Percentiles rank a stretch among this genome's conserved stretches.
Conservation (phyloP, 2,329 filamentous ascomycete genomes). For the Periconia digitata region DNA sequence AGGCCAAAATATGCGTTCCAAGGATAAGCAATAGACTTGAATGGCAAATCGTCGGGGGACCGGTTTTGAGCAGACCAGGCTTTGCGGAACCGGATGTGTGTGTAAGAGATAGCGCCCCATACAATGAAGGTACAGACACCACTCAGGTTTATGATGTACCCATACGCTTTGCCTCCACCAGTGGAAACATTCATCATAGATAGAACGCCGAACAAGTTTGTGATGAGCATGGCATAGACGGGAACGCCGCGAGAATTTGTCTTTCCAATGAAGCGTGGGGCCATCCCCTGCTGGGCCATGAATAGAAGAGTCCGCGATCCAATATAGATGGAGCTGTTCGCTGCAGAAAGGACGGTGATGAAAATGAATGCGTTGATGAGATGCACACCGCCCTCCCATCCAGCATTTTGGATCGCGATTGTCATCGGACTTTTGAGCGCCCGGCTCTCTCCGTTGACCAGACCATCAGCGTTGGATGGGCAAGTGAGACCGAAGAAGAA, state of each 20-base stretch:
- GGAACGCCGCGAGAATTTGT: constrained; percentile 66
- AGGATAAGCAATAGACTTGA: constrained; percentile 50
- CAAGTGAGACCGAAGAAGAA: constrained; percentile 64
- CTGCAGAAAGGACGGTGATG: constrained; percentile 62
- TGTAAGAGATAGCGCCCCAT: constrained; percentile 70
- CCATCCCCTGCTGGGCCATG: constrained; percentile 74
- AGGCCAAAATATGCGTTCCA: constrained; percentile 55
- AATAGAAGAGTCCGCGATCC: constrained; percentile 73
- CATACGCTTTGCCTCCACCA: constrained; percentile 65
- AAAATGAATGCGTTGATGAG: constrained; percentile 69
- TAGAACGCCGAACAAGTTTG: constrained; percentile 70
- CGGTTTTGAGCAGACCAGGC: constrained; percentile 54
- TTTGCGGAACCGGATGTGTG: constrained; percentile 69
- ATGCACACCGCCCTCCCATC: constrained; percentile 72
- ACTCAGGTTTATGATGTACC: constrained; percentile 69
- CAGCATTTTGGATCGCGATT: constrained; percentile 65
- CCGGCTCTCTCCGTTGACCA: constrained; percentile 56
- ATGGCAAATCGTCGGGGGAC: constrained; percentile 50
- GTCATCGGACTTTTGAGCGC: constrained; percentile 57
- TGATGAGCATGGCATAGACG: constrained; percentile 63
- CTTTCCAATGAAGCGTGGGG: constrained; percentile 68
- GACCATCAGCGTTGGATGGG: constrained; percentile 64
- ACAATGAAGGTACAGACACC: constrained; percentile 73
- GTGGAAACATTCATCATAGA: constrained; percentile 75
- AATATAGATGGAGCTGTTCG: constrained; percentile 76